Conservation (phyloP, 2,329 filamentous ascomycete genomes). For the Colletotrichum sidae region DNA sequence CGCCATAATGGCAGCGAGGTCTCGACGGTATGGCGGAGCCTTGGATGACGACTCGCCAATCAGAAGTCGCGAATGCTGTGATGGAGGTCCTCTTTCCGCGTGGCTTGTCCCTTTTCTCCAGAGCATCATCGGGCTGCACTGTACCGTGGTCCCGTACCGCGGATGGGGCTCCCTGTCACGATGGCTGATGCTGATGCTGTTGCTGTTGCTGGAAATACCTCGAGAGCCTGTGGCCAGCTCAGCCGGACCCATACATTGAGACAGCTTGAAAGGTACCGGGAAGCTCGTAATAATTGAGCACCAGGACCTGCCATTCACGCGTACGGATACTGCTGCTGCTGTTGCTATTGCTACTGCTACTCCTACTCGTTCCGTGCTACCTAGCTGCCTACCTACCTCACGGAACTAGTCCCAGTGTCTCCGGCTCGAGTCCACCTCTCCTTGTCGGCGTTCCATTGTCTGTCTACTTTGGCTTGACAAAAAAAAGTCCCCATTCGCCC, state of each 20-base stretch:
- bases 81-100: slow-evolving; percentile 27
- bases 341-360: background rate
- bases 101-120: slow-evolving; percentile 35
- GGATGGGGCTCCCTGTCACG: slow-evolving; percentile 16
- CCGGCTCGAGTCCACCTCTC: slow-evolving; percentile 34
- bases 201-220: too few species aligned
- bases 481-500: slow-evolving; percentile 35
- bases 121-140: slow-evolving; percentile 33
- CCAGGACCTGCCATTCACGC: too few species aligned
- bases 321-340: too few species aligned
- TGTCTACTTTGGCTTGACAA: background rate
- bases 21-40: slow-evolving; percentile 29
- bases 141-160: slow-evolving; percentile 29
- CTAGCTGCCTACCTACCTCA: background rate
- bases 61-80: slow-evolving; percentile 6
- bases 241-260: too few species aligned
- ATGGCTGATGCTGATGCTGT: background rate
- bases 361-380: background rate
- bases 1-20: slow-evolving; percentile 21
- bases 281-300: too few species aligned
- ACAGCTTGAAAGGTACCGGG: too few species aligned
- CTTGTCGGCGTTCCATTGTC: background rate
- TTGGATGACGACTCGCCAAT: slow-evolving; percentile 22
- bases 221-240: too few species aligned
- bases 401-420: slow-evolving; percentile 21